phyloP scores from a whole-genome alignment of 495 filamentous ascomycete species.

The Penicillium steckii region DNA sequence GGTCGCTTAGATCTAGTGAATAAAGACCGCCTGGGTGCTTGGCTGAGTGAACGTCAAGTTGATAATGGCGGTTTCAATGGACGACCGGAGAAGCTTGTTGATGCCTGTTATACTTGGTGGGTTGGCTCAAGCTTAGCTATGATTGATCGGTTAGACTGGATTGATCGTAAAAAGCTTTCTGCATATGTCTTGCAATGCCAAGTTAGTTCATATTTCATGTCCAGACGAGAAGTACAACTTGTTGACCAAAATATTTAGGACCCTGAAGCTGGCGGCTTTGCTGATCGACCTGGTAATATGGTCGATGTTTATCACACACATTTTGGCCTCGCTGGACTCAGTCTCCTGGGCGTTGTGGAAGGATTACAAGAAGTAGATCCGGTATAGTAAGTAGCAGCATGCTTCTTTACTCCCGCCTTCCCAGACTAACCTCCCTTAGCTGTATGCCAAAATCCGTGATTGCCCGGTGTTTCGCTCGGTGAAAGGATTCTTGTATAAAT shows the following conservation, averaged over 20 bases:
- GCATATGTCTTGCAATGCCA: conserved; percentile 81
- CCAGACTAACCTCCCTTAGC: conserved; percentile 30
- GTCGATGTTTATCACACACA: conserved; percentile 96
- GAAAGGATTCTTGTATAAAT: background rate
- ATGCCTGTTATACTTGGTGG: conserved; percentile 99
- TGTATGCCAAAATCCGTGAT: conserved; percentile 74
- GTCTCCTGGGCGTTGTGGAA: conserved; percentile 72
- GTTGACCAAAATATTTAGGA: too few relatives aligned
- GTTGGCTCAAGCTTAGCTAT: conserved; percentile 85
- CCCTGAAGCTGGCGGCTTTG: conserved; percentile 76
- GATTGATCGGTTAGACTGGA: conserved; percentile 87
- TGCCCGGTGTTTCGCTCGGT: conserved; percentile 49
- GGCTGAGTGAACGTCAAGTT: conserved; percentile 91
- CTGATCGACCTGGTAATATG: conserved; percentile 89
- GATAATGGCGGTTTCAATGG: conserved; percentile 89
- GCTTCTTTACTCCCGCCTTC: background rate
- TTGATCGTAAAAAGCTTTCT: conserved; percentile 74
- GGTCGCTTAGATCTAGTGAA: conserved; percentile 81
- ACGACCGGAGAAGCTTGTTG: conserved; percentile 90
- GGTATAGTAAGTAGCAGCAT: conserved; percentile 64
- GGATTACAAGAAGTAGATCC: conserved; percentile 82
- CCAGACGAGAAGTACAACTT: too few relatives aligned
- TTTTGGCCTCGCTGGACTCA: conserved; percentile 87
- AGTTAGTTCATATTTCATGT: conserved; percentile 41
- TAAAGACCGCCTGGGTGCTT: conserved; percentile 74